A percentile compares a stretch with the other conserved stretches of the same genome.
These are phyloP conservation scores for Podospora didyma DNA, from an alignment of 495 filamentous ascomycete species.

Conservation along the genomic window DNA sequence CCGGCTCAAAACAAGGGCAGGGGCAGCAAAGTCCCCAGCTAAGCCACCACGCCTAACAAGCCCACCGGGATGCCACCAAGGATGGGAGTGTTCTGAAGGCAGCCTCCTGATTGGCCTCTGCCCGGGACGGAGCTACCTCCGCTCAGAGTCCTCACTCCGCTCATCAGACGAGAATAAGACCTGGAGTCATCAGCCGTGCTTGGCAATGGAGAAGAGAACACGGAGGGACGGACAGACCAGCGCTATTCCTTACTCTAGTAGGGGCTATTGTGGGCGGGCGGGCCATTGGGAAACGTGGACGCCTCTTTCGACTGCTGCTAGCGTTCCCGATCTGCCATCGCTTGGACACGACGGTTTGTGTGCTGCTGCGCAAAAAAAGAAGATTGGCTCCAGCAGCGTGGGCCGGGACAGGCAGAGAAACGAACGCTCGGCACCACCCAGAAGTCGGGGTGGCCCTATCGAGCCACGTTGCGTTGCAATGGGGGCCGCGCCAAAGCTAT, in stretches of 20 bases:
- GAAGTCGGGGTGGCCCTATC: conserved; percentile 12
- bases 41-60: too few species aligned
- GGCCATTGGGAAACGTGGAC: background rate
- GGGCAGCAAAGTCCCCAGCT: too few species aligned
- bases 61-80: too few species aligned
- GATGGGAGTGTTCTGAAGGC: too few species aligned
- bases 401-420: background rate
- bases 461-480: conserved; percentile 21
- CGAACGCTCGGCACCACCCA: background rate
- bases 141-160: background rate
- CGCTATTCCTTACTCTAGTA: too few species aligned
- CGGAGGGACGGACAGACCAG: too few species aligned
- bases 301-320: background rate
- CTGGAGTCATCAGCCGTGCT: background rate
- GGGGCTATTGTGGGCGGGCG: too few species aligned
- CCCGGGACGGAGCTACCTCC: background rate
- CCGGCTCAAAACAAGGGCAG: too few species aligned
- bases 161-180: conserved; percentile 1
- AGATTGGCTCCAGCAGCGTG: conserved; percentile 3
- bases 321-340: background rate
- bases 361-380: background rate
- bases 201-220: too few species aligned
- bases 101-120: background rate
- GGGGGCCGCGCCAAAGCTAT: conserved; percentile 10
- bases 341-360: background rate